Percentiles rank a stretch among this genome's conserved stretches.
phyloP scores from a whole-genome alignment of 23 red algal species.

The Gracilaria domingensis region DNA sequence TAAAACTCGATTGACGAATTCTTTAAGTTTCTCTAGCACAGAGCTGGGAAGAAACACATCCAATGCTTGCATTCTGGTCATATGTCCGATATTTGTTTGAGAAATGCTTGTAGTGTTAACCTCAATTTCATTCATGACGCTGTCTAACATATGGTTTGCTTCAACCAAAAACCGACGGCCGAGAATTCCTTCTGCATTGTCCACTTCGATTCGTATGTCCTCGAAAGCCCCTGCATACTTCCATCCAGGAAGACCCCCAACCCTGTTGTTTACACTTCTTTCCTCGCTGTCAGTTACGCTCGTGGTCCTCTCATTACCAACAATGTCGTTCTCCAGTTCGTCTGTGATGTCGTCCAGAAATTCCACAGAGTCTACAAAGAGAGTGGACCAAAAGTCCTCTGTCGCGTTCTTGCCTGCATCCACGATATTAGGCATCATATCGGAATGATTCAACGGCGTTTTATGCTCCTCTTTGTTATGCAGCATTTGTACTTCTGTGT shows the following conservation, averaged over 20 bases:
- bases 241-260: conserved; percentile 37
- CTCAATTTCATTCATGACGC: conserved; percentile 29
- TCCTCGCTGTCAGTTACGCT: conserved; percentile 7
- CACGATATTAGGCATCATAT: conserved; percentile 14
- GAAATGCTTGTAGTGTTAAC: background rate
- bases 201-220: conserved; percentile 33
- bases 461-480: too few species aligned
- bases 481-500: too few species aligned
- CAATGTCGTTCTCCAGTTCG: background rate
- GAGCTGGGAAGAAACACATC: conserved; percentile 23
- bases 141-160: conserved; percentile 2
- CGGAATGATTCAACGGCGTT: too few species aligned
- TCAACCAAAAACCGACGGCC: conserved; percentile 6
- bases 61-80: conserved; percentile 4
- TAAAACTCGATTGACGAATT: conserved; percentile 17
- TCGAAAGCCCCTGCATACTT: conserved; percentile 44
- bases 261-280: background rate
- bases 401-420: background rate
- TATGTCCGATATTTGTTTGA: background rate
- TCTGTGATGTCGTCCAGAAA: conserved; percentile 3
- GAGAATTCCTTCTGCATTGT: conserved; percentile 32
- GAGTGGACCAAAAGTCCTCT: conserved; percentile 34
- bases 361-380: conserved; percentile 28
- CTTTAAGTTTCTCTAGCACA: background rate
- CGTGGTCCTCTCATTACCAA: background rate